Base-by-base conservation (phyloP, 2,329 filamentous ascomycete species). In the Penicillium fuscoglaucum region DNA sequence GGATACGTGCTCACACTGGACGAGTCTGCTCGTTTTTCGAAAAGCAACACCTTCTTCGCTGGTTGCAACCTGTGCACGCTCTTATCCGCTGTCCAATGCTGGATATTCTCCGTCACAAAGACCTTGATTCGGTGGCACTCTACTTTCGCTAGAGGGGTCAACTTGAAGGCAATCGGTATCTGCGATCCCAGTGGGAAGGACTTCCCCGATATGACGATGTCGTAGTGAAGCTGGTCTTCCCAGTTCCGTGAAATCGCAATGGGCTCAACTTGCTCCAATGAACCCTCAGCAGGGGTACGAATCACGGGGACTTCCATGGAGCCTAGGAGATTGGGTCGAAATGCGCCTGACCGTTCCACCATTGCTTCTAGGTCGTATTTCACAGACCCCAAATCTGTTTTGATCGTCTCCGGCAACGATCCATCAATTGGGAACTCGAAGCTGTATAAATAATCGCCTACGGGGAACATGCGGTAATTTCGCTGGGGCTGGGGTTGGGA, bases 171-270 rank as follows among this genome's bases (percentile, higher is more conserved):
- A 59, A 97, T 95, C 1, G 93, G 93, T 17, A 97, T 91, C 68
- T 90, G 90, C 40, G 89, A 85, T 17, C 93, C 93, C 21, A 97
- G 84, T 0, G 93, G 91, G 60, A 97, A 97, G 0, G 92, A 96
- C 81, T 96, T 96, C 55, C 93, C 93, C 1, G 92, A 96, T 55
- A 97, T 96, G 72, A 96, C 88, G 66, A 97, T 96, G 69, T 97
- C 93, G 76, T 97, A 97, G 70, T 96, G 91, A 33, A 97, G 80
- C 70, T 96, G 93, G 66, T 97, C 92, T 72, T 97, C 93, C 93
- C 93, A 97, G 61, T 91, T 92, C 21, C 93, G 83, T 63, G 90
- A 93, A 69, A 97, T 96, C 12, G 92, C 93, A 68, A 97, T 96
- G 3, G 93, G 93, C 71, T 97, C 93, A 28, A 92, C 89, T 74